phyloP scores from a whole-genome alignment of 148 eudicot species.

The Agrostemma githago region DNA sequence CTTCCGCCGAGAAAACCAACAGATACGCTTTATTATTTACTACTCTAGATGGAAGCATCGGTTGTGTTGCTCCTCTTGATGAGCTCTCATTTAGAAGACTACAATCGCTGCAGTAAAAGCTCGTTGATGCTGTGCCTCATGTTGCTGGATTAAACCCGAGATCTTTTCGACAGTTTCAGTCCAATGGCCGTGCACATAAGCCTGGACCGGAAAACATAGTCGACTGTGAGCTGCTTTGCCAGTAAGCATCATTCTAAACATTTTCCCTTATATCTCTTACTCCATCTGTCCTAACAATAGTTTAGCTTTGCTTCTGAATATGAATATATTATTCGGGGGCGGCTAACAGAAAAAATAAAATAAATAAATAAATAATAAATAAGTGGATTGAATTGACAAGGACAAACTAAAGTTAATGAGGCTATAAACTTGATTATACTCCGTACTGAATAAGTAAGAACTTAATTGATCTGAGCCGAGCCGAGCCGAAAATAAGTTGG shows the following conservation, averaged over 20 bases:
- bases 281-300: background rate
- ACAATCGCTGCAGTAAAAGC: slow-evolving; percentile 91
- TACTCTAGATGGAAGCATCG: background rate
- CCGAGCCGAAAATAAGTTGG: background rate
- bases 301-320: background rate
- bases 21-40: slow-evolving; percentile 81
- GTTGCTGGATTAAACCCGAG: slow-evolving; percentile 49
- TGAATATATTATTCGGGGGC: background rate
- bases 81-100: slow-evolving; percentile 86
- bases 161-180: slow-evolving; percentile 66
- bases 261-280: background rate
- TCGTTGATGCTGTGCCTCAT: slow-evolving; percentile 73
- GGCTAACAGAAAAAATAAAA: too few relatives aligned
- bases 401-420: too few relatives aligned
- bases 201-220: slow-evolving; percentile 97
- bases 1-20: slow-evolving; percentile 79
- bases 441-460: background rate
- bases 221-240: slow-evolving; percentile 80
- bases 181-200: slow-evolving; percentile 84
- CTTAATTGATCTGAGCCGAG: background rate
- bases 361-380: too few relatives aligned
- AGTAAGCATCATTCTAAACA: slow-evolving; percentile 45
- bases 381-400: too few relatives aligned
- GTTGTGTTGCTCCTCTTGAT: slow-evolving; percentile 88
- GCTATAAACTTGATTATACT: too few relatives aligned